Evolutionary conservation across 2,329 filamentous ascomycete genomes (phyloP), one percentile per base, ranked within the genome.

Genomic region (Arthrobotrys pseudoclavata): DNA sequence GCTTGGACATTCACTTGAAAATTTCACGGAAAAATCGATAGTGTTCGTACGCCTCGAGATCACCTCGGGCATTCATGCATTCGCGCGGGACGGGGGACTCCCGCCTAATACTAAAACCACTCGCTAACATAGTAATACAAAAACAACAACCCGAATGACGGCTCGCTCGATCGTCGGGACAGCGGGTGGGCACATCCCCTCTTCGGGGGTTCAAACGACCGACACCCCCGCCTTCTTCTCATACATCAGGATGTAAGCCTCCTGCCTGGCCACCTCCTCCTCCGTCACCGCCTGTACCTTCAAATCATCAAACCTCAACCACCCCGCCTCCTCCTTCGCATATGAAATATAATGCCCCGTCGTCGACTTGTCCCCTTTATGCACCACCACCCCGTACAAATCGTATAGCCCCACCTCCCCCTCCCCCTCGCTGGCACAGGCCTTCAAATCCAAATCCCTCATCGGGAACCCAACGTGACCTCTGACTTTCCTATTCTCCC

Each of bases 191-290:
- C n/a, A n/a, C n/a, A n/a, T n/a, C n/a, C 42, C 42, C 42, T n/a
- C 42, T n/a, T n/a, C 37, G 37, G 9, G 12, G 9, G 13, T n/a
- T 22, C 9, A 40, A 47, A 12, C 22, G 18, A 29, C 61, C 37
- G 52, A 1, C 7, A 13, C 31, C 13, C 10, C 52, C 12, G 24
- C 40, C 45, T 76, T 61, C 60, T 62, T 69, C 48, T 76, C 72
- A 29, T 76, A 76, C 72, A 76, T 70, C 22, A 76, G 34, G n/a
- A 76, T 69, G n/a, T 76, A 76, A 2, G 72, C 72, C 18, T 76
- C 72, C 57, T 76, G 57, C 7, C 60, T n/a, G 1, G 66, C 48
- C 9, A 76, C 72, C 29, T 76, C 72, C 50, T 64, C 72, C 47
- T 70, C 72, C 9, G 40, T 34, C 4, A 76, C 72, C 22, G 24